These are phyloP conservation scores for Tolypocladium tundrense DNA, from an alignment of 2,329 filamentous ascomycete species.

Conservation along the genomic window DNA sequence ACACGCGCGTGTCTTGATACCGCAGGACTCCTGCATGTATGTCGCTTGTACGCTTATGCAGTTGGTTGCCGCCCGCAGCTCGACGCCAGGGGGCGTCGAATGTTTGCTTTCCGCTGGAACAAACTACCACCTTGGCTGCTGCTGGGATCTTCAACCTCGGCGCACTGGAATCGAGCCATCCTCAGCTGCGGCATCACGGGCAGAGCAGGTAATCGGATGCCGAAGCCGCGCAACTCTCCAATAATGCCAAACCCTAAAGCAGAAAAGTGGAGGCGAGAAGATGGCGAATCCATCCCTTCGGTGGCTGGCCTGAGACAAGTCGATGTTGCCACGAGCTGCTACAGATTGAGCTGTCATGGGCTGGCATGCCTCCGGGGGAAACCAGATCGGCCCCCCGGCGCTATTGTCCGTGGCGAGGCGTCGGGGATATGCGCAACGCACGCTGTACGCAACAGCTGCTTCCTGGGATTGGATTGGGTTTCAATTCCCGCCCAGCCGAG, in stretches of 20 bases:
- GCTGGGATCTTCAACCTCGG: not conserved
- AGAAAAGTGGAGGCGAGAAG: not conserved
- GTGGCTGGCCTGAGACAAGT: not conserved
- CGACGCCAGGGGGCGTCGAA: not conserved
- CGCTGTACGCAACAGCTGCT: not conserved
- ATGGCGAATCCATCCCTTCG: not conserved
- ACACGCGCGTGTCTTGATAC: not conserved
- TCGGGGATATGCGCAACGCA: not conserved
- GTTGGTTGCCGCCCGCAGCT: not conserved
- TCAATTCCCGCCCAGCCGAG: not conserved
- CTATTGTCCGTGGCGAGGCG: not conserved
- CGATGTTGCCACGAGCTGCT: slow-evolving; percentile 1
- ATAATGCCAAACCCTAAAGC: not conserved
- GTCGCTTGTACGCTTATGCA: not conserved
- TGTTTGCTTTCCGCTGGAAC: not conserved
- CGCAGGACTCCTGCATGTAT: not conserved
- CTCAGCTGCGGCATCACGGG: not conserved
- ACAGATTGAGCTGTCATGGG: not conserved
- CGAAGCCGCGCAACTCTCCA: not conserved
- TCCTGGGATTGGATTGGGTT: not conserved
- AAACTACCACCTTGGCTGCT: not conserved
- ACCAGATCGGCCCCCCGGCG: not conserved
- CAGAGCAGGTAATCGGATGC: not conserved
- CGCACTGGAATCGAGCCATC: not conserved
- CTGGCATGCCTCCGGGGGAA: not conserved